phyloP scores from a whole-genome alignment of 2,329 filamentous ascomycete species.

The Coniochaeta hoffmannii region DNA sequence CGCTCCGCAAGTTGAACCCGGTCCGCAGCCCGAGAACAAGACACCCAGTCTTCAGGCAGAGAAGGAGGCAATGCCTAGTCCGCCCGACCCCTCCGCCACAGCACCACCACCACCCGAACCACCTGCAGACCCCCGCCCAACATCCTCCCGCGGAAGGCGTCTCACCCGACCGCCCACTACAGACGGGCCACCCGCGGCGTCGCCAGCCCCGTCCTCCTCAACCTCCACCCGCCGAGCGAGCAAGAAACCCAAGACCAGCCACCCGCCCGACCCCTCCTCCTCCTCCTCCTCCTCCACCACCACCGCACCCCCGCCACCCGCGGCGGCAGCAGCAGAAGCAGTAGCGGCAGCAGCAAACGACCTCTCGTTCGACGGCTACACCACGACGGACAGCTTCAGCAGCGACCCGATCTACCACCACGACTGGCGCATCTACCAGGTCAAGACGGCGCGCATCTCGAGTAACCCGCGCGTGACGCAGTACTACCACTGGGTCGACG shows the following conservation, averaged over 20 bases:
- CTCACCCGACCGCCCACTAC: background rate
- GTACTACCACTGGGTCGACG: conserved; percentile 46
- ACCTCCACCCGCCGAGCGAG: background rate
- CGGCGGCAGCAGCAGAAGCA: too few relatives aligned
- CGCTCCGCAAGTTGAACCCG: too few relatives aligned
- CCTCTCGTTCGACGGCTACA: conserved; percentile 38
- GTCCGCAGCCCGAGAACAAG: too few relatives aligned
- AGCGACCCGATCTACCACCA: conserved; percentile 33
- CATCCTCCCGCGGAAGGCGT: background rate
- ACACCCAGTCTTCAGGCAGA: background rate
- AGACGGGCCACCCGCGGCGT: background rate
- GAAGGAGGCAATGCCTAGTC: conserved; percentile 7
- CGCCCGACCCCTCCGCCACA: background rate
- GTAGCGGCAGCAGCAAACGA: too few relatives aligned
- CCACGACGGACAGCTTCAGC: conserved; percentile 43
- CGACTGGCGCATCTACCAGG: conserved; percentile 45
- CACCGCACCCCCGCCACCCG: background rate
- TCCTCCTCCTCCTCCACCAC: background rate
- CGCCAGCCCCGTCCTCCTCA: background rate
- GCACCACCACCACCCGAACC: background rate
- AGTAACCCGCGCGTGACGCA: conserved; percentile 42
- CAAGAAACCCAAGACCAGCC: conserved; percentile 4
- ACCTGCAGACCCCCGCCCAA: background rate
- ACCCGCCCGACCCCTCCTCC: background rate
- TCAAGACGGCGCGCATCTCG: conserved; percentile 40